Conservation (phyloP, 352 stramenopile genomes). For the Phytophthora syringae region DNA sequence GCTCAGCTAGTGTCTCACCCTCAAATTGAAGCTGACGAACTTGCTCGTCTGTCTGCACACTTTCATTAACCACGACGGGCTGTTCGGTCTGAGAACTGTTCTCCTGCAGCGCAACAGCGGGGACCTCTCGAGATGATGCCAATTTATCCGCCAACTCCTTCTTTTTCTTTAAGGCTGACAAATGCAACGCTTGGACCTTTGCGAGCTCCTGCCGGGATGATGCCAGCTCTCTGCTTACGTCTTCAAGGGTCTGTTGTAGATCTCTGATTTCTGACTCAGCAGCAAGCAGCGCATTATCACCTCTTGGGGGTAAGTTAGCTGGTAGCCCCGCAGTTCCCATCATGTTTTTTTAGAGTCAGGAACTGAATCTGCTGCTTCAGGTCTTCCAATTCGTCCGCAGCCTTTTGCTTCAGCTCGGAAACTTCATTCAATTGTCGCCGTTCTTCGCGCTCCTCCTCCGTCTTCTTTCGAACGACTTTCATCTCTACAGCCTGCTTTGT, state of each 20-base stretch:
- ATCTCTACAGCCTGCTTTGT: constrained; percentile 53
- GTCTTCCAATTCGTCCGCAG: constrained; percentile 39
- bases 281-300: constrained; percentile 16
- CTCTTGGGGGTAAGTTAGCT: not conserved
- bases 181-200: constrained; percentile 49
- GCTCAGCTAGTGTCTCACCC: not conserved
- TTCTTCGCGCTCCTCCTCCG: constrained; percentile 39
- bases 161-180: constrained; percentile 54
- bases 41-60: constrained; percentile 27
- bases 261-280: constrained; percentile 45
- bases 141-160: constrained; percentile 45
- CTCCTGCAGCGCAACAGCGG: constrained; percentile 7
- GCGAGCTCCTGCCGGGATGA: constrained; percentile 52
- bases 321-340: constrained; percentile 15
- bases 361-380: constrained; percentile 71
- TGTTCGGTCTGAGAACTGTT: constrained; percentile 24
- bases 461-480: constrained; percentile 31
- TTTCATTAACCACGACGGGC: not conserved
- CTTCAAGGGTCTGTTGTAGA: constrained; percentile 49
- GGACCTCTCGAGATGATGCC: constrained; percentile 22
- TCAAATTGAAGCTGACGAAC: not conserved
- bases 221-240: constrained; percentile 49
- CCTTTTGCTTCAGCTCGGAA: constrained; percentile 41
- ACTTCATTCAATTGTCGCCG: constrained; percentile 49
- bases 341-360: constrained; percentile 53